Evolutionary conservation across 305 asterid genomes (phyloP), one percentile per base, ranked within the genome.

Genomic region (Fraxinus dipetala): DNA sequence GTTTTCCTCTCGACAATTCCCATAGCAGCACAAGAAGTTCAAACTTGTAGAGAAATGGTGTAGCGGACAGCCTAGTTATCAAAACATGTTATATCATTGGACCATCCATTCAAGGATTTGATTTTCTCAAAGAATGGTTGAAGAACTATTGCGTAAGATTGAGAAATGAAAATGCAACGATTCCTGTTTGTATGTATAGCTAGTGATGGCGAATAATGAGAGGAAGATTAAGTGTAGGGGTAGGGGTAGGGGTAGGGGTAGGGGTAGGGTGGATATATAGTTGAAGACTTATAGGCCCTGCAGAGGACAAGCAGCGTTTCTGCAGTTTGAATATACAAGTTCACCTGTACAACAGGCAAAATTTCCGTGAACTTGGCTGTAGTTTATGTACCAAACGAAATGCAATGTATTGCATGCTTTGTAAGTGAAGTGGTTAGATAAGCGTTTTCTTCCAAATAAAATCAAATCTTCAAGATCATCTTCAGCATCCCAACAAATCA

Each of bases 1-100:
- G 96, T 82, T 91, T 81, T 75, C 97, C 91, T 83, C 83, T 86
- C 78, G 82, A 80, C 83, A 84, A 81, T 35, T 74, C 84, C 78
- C 84, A 82, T 16, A 56, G 67, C 67, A 18, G 67, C 67, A 16
- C 67, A 56, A 56, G 8, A 56, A 76, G 73, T 48, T 80, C 85
- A 16, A 82, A 78, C 65, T 36, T 24, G 80, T 45, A 83, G 86
- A 67, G 31, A 18, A 36, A 8, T 65, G 18, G 43, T 77, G 26
- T 18, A 18, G 67, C 28, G 5, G 18, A 56, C 26, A 4, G 67
- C 67, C 36, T 9, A 78, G 65, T 54, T 72, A 70, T 43, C 45
- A 32, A 34, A 43, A 81, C 35, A 24, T 56, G 24, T 54, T 18
- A 18, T n/a, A 56, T 18, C 26, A n/a, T 56, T 6, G 2, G 65